Conservation (phyloP, 441 rosid species). For the Capsella rubella region DNA sequence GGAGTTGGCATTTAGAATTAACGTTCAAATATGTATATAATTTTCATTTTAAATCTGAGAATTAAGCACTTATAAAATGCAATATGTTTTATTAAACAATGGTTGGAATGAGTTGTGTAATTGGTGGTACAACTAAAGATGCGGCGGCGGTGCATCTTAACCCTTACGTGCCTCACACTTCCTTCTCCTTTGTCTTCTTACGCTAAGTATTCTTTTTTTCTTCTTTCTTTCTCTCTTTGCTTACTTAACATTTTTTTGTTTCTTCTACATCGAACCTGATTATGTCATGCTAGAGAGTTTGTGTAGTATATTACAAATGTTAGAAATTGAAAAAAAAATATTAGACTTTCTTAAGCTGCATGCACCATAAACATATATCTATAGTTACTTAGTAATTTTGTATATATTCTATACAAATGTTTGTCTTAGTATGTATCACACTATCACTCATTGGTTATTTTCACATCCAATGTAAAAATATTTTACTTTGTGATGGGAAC, state of each 20-base stretch:
- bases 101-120: conserved; percentile 45
- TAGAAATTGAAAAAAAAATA: too few relatives aligned
- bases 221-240: conserved; percentile 10
- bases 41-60: not conserved
- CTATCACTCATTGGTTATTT: too few relatives aligned
- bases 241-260: conserved; percentile 22
- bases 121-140: conserved; percentile 42
- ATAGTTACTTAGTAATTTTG: too few relatives aligned
- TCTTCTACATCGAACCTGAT: conserved; percentile 10
- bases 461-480: too few relatives aligned
- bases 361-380: too few relatives aligned
- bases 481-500: too few relatives aligned
- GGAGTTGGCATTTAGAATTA: not conserved
- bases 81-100: not conserved
- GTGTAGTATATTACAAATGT: too few relatives aligned
- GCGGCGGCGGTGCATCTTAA: conserved; percentile 51
- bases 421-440: too few relatives aligned
- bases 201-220: conserved; percentile 35
- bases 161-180: conserved; percentile 51
- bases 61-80: not conserved
- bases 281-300: conserved; percentile 10
- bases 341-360: too few relatives aligned
- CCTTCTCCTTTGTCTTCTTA: conserved; percentile 45
- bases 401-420: too few relatives aligned
- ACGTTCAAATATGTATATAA: not conserved